Percentiles rank a stretch among this genome's conserved stretches.
Conservation (phyloP, 108 stramenopile genomes). For the Hondaea fermentalgiana region DNA sequence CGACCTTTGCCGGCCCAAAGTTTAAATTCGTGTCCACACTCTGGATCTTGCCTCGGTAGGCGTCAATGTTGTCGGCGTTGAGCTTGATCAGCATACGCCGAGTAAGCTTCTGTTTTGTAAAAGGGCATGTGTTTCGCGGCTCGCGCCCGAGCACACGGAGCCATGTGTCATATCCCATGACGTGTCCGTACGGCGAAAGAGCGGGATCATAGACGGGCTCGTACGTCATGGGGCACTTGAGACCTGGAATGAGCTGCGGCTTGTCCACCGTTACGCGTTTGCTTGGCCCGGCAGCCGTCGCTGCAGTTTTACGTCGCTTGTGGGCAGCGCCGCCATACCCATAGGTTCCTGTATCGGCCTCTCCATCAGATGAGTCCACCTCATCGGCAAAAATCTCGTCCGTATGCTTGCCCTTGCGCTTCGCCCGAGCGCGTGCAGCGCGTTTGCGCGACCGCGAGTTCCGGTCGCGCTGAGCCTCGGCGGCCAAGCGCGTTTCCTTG, state of each 20-base stretch:
- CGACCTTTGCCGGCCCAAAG: not conserved
- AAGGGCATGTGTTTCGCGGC: not conserved
- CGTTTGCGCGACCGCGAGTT: not conserved
- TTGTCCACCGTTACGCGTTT: not conserved
- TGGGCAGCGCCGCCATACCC: not conserved
- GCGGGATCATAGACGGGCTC: not conserved
- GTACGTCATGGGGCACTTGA: constrained; percentile 7
- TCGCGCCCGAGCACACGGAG: not conserved
- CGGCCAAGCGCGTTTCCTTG: not conserved
- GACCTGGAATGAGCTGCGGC: constrained; percentile 11
- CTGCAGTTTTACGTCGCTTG: not conserved
- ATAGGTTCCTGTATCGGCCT: not conserved
- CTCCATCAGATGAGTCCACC: not conserved
- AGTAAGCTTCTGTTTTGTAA: constrained; percentile 2
- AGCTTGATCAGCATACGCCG: not conserved
- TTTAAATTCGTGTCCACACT: not conserved
- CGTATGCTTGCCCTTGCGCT: not conserved
- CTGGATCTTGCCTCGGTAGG: not conserved
- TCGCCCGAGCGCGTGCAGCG: not conserved
- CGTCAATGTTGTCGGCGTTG: not conserved
- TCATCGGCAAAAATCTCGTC: constrained; percentile 4
- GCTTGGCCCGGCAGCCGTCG: not conserved
- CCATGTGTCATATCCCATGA: constrained; percentile 15
- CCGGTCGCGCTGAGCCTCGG: not conserved
- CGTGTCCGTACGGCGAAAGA: not conserved